Base-by-base conservation (phyloP, 1,284 basidiomycete species). In the Ustilago esculenta region DNA sequence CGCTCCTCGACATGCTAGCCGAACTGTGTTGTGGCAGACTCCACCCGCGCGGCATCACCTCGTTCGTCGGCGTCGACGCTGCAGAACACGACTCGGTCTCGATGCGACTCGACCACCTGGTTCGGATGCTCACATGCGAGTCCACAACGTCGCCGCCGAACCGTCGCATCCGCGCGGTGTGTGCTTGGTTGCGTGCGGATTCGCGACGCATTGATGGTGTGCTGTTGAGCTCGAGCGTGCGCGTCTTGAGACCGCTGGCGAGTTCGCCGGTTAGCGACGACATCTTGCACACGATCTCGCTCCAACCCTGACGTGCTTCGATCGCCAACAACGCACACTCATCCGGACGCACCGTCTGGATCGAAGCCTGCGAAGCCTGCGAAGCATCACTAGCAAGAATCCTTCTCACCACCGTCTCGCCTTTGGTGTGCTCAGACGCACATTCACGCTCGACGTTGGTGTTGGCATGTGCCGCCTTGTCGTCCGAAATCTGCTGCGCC, bases 291-390 rank as follows among this genome's bases (percentile, higher is more conserved):
- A 65, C 68, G 25, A 76, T 60, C 48, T 76, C 74, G 55, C 53
- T 67, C 74, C 74, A 76, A 21, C 72, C 72, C 15, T 66, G 56
- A 6, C 74, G 56, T 24, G 64, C 55, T 51, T 76, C 74, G 59
- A 76, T 76, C 27, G 57, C 33, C 27, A 61, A 15, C 17, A 56
- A 51, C 17, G 46, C 17, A 6, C 55, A 27, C 17, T 51, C 56
- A 4, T 66, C 55, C 17, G 55, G 63, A 43, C 47, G 47, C 4
- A 66, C 46, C 1, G 51, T 47, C 35, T 59, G 47, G 18, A 66
- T 59, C 15, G 63, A 55, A 2, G n/a, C n/a, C n/a, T n/a, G n/a
- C n/a, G n/a, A n/a, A n/a, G n/a, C n/a, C n/a, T n/a, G n/a, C n/a
- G 63, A 66, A 9, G 39, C 42, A 30, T 59, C 63, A 11, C 47